A percentile compares a stretch with the other conserved stretches of the same genome.
Evolutionary conservation across 164 flowering plant species (phyloP).

Genomic region (Umbilicus rupestris): DNA sequence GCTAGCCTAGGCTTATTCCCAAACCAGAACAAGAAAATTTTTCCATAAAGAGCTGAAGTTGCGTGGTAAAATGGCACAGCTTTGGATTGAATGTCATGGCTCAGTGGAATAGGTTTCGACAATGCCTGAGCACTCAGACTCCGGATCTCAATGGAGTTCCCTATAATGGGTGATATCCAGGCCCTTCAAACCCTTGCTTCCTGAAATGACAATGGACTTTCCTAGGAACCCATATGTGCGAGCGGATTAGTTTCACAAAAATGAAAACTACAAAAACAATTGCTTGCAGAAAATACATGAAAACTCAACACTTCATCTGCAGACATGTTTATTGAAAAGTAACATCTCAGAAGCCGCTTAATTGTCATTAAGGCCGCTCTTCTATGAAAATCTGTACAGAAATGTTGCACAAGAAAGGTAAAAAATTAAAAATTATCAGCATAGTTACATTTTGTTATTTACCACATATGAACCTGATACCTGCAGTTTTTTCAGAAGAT

Average conservation of each 20-base stretch:
- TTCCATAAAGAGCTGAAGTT: slow-evolving; percentile 28
- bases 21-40: slow-evolving; percentile 57
- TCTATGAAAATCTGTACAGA: no score
- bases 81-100: slow-evolving; percentile 5
- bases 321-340: no score
- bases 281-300: neutral
- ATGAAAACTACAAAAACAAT: neutral
- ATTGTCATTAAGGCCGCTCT: no score
- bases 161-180: neutral
- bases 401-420: neutral
- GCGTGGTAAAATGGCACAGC: slow-evolving; percentile 4
- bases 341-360: no score
- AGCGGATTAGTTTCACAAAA: neutral
- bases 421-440: neutral
- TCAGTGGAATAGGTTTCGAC: neutral
- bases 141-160: neutral
- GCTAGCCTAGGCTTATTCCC: slow-evolving; percentile 48
- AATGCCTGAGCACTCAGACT: slow-evolving; percentile 3
- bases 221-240: slow-evolving; percentile 3
- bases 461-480: neutral
- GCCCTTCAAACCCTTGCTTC: slow-evolving; percentile 7
- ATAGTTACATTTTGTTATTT: neutral
- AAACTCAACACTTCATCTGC: neutral
- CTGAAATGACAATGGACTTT: slow-evolving; percentile 1
- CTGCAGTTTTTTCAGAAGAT: neutral